A percentile compares a stretch with the other conserved stretches of the same genome.
Evolutionary conservation across 148 eudicot species (phyloP).

Genomic region (Fagopyrum homotropicum): DNA sequence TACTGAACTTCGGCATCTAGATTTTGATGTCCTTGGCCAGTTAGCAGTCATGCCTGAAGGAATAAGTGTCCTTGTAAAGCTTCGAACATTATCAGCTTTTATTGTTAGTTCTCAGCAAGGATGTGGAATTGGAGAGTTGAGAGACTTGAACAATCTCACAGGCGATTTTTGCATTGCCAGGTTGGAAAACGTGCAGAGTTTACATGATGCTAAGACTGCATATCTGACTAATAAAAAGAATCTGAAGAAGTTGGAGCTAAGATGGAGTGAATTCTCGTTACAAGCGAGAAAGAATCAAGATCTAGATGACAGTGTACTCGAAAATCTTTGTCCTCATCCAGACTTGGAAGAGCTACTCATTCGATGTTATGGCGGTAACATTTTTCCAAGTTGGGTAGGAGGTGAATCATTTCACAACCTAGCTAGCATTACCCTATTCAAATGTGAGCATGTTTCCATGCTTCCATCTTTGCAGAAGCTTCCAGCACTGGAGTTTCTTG

Average conservation of each 20-base stretch:
- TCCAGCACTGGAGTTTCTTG: constrained; percentile 19
- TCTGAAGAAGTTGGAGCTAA: constrained; percentile 21
- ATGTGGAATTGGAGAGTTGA: constrained; percentile 22
- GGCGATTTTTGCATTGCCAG: constrained; percentile 25
- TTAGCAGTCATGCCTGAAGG: constrained; percentile 24
- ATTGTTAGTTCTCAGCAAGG: constrained; percentile 25
- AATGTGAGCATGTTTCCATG: constrained; percentile 18
- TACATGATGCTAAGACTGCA: constrained; percentile 22
- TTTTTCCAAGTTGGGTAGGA: constrained; percentile 27
- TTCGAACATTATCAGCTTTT: constrained; percentile 26
- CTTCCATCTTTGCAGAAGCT: constrained; percentile 25
- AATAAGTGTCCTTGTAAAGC: constrained; percentile 19
- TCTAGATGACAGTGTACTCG: constrained; percentile 11
- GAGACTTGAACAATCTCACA: constrained; percentile 19
- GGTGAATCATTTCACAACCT: constrained; percentile 12
- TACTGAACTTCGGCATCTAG: constrained; percentile 22
- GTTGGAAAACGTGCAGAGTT: constrained; percentile 26
- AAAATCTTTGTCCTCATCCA: constrained; percentile 20
- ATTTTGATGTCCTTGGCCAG: constrained; percentile 22
- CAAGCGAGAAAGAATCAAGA: background rate
- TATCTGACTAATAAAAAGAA: constrained; percentile 3
- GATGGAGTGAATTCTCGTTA: constrained; percentile 17
- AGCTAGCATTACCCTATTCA: constrained; percentile 20
- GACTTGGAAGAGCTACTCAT: constrained; percentile 20
- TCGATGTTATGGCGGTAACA: constrained; percentile 16